Evolutionary conservation across 306 rosid species (phyloP), one percentile per base, ranked within the genome.

Genomic region (Rubus parviflorus): DNA sequence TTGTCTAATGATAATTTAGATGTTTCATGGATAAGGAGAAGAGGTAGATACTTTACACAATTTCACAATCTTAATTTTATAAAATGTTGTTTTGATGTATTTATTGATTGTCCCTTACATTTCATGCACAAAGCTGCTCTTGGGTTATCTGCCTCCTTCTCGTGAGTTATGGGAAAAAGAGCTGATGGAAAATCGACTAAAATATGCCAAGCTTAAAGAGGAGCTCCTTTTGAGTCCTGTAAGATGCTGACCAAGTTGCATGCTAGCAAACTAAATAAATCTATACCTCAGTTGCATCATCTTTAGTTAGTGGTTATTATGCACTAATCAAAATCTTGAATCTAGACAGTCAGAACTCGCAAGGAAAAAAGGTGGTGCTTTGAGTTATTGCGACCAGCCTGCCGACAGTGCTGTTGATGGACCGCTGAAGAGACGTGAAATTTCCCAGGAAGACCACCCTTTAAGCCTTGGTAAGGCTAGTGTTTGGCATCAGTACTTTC

Each of bases 371-470:
- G 79, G 73, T 65, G 80, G 79, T 70, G 71, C 75, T 58, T 56
- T 80, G 77, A 74, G 84, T 83, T 81, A 83, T 13, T 23, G 71
- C 7, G 65, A 75, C 58, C 83, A 25, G 75, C 85, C 79, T 1
- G 84, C 73, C 73, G 86, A 89, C 25, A 72, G 66, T 75, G 89
- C 71, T 35, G 72, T 43, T 75, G 93, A 82, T 70, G 97, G 91
- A 70, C 90, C 77, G 8, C 89, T 90, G 45, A 68, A 80, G 75
- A 79, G 96, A 68, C 84, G 15, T 51, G 87, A 82, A 85, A 86
- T 93, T 82, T 85, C 97, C 20, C 73, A 77, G 61, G 94, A 89
- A 83, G 97, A 93, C 81, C 97, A 93, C 84, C 94, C 96, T 73
- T 81, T 93, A 74, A 89, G 96, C 86, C 89, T 86, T 15, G 90